Evolutionary conservation across 768 basidiomycete genomes (phyloP).

Genomic region (Sporobolomyces pararoseus): DNA sequence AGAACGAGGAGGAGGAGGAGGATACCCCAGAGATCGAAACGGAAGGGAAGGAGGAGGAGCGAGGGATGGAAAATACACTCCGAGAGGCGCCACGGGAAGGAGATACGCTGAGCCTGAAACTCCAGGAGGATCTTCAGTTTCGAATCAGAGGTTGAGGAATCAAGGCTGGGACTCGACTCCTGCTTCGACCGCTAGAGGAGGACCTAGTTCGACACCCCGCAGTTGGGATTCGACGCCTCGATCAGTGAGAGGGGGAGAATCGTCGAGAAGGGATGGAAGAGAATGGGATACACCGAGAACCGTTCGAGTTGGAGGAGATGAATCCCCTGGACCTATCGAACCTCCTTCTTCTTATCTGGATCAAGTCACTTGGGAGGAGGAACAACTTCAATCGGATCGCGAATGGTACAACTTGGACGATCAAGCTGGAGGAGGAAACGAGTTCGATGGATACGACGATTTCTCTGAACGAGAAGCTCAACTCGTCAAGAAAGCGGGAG

Average conservation of each 20-base stretch:
- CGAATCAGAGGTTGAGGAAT: conserved; percentile 82
- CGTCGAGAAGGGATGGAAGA: conserved; percentile 18
- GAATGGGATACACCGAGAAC: conserved; percentile 46
- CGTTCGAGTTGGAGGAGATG: conserved; percentile 38
- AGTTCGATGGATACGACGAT: conserved; percentile 90
- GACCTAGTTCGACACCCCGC: conserved; percentile 4
- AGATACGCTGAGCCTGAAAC: conserved; percentile 27
- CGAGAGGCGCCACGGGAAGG: conserved; percentile 58
- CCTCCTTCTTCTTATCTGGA: conserved; percentile 31
- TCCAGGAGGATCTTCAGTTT: conserved; percentile 22
- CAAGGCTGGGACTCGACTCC: conserved; percentile 94
- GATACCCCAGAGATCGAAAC: no score
- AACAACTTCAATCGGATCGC: conserved; percentile 81
- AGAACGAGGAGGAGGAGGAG: conserved; percentile 42
- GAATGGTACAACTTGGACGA: conserved; percentile 90
- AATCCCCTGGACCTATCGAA: conserved; percentile 39
- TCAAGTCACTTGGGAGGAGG: conserved; percentile 90
- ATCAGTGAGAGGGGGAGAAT: conserved; percentile 32
- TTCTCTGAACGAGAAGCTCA: conserved; percentile 53
- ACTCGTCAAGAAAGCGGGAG: conserved; percentile 47
- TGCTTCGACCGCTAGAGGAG: conserved; percentile 50
- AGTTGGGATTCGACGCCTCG: conserved; percentile 44
- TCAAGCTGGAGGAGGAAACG: conserved; percentile 69
- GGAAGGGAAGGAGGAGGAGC: neutral
- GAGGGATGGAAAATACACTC: conserved; percentile 21